Conservation (phyloP, 2,329 filamentous ascomycete species). For the Microdochium trichocladiopsis region DNA sequence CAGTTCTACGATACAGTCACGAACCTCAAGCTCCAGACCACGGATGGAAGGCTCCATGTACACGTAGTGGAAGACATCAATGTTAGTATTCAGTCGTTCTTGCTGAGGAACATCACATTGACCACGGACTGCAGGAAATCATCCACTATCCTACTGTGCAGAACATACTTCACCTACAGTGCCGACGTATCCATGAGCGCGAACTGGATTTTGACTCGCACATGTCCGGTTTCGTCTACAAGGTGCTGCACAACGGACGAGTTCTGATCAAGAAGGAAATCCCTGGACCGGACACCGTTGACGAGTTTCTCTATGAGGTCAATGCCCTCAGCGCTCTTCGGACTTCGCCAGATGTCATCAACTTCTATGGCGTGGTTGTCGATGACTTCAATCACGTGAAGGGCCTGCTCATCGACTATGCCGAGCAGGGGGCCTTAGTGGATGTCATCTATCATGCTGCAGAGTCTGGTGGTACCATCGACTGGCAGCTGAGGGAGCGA, state of each 20-base stretch:
- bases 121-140: conserved; percentile 54
- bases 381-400: conserved; percentile 70
- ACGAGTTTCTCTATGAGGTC: conserved; percentile 96
- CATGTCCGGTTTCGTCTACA: conserved; percentile 96
- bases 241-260: conserved; percentile 63
- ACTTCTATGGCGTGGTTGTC: conserved; percentile 80
- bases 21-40: conserved; percentile 88
- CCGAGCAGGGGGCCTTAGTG: conserved; percentile 78
- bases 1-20: conserved; percentile 96
- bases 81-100: conserved; percentile 29
- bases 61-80: conserved; percentile 97
- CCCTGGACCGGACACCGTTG: conserved; percentile 86
- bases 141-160: conserved; percentile 74
- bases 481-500: conserved; percentile 69
- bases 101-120: conserved; percentile 1
- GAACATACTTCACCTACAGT: conserved; percentile 67
- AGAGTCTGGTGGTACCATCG: conserved; percentile 43
- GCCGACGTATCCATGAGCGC: conserved; percentile 59
- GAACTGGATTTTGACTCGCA: conserved; percentile 83
- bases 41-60: conserved; percentile 80
- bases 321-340: conserved; percentile 81
- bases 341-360: conserved; percentile 70
- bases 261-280: conserved; percentile 96
- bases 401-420: conserved; percentile 82
- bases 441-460: conserved; percentile 82